Evolutionary conservation across 2,329 filamentous ascomycete species (phyloP).

Genomic region (Eutypa lata): DNA sequence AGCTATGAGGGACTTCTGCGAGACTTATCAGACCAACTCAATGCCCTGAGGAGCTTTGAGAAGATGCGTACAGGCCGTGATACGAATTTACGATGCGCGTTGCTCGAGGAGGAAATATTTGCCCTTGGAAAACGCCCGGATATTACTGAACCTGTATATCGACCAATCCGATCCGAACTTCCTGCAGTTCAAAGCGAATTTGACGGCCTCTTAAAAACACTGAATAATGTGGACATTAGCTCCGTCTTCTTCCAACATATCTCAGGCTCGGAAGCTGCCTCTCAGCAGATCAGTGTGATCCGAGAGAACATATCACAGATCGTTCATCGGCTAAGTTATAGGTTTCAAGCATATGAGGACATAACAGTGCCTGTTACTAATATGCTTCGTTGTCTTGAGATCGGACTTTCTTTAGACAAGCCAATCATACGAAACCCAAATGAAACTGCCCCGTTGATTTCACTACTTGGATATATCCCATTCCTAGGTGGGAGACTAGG

Average conservation of each 20-base stretch:
- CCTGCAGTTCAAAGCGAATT: constrained; percentile 79
- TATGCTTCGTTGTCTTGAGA: constrained; percentile 73
- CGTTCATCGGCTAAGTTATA: constrained; percentile 63
- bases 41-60: constrained; percentile 65
- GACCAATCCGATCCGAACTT: constrained; percentile 67
- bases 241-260: constrained; percentile 33
- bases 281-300: constrained; percentile 47
- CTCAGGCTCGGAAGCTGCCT: constrained; percentile 28
- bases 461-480: constrained; percentile 47
- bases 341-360: constrained; percentile 81
- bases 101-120: constrained; percentile 60
- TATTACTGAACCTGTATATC: constrained; percentile 63
- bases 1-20: constrained; percentile 53
- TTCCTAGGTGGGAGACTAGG: constrained; percentile 50
- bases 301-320: constrained; percentile 63
- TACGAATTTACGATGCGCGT: constrained; percentile 62
- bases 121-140: constrained; percentile 65
- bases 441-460: constrained; percentile 17
- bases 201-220: constrained; percentile 66
- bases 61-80: constrained; percentile 62
- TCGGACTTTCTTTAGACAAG: constrained; percentile 66
- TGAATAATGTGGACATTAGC: constrained; percentile 48
- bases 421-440: constrained; percentile 29
- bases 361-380: constrained; percentile 74
- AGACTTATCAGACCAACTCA: constrained; percentile 54